These are phyloP conservation scores for Penicillium digitatum DNA, from an alignment of 2,329 filamentous ascomycete species.

Conservation along the genomic window DNA sequence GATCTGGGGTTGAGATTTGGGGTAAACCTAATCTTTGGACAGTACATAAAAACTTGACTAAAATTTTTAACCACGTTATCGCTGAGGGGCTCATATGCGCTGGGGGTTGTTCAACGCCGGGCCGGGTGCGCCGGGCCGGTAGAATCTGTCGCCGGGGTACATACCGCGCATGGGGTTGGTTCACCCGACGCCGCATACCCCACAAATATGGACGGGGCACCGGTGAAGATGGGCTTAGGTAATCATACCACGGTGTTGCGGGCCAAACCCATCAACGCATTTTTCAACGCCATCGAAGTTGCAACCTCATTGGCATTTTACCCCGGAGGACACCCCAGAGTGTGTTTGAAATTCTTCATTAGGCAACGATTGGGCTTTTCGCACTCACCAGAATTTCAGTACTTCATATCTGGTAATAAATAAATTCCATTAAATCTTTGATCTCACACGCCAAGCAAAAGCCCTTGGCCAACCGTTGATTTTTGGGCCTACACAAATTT, in stretches of 20 bases:
- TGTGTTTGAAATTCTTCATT: not conserved
- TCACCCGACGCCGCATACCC: not conserved
- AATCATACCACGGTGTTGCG: not conserved
- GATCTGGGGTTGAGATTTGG: slow-evolving; percentile 1
- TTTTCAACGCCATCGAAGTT: not conserved
- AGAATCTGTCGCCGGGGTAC: not conserved
- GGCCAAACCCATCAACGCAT: not conserved
- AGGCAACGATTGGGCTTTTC: not conserved
- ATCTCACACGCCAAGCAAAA: slow-evolving; percentile 18
- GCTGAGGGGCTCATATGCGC: not conserved
- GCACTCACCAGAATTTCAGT: not conserved
- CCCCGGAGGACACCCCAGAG: not conserved
- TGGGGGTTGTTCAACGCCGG: slow-evolving; percentile 1
- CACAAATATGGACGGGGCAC: not conserved
- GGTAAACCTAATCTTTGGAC: not conserved
- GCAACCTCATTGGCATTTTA: slow-evolving; percentile 1
- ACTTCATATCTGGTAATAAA: not conserved
- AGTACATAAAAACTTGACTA: slow-evolving; percentile 3
- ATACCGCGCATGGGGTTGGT: not conserved
- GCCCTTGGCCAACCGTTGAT: slow-evolving; percentile 15
- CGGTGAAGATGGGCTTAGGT: slow-evolving; percentile 7
- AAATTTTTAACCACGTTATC: not conserved
- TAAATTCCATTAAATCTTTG: slow-evolving; percentile 2
- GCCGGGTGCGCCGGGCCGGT: slow-evolving; percentile 9
- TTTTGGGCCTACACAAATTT: slow-evolving; percentile 16